These are phyloP conservation scores for Zoysia pacifica DNA, from an alignment of 176 grass and related monocot genomes.

Conservation along the genomic window DNA sequence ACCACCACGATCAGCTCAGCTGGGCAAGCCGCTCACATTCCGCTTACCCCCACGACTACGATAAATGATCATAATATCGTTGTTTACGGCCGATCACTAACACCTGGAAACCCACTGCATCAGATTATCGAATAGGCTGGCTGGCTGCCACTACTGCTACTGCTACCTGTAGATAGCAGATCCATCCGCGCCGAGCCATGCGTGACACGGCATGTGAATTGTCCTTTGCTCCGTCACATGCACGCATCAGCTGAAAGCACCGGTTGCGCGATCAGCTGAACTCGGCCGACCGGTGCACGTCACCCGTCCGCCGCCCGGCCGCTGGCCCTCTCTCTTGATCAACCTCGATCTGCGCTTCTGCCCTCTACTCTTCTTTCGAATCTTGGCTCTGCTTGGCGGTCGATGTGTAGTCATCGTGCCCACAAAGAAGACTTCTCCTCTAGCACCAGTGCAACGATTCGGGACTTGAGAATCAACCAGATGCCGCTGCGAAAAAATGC, in stretches of 20 bases:
- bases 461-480: neutral
- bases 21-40: neutral
- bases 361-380: neutral
- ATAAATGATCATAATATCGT: neutral
- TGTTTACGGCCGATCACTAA: neutral
- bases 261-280: neutral
- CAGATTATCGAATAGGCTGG: neutral
- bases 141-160: too few species aligned
- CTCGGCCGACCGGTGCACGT: neutral
- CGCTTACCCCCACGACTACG: neutral
- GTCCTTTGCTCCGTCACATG: slow-evolving; percentile 35
- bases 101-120: neutral
- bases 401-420: slow-evolving; percentile 23
- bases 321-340: neutral
- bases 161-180: too few species aligned
- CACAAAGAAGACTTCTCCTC: neutral
- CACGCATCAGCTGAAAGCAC: neutral
- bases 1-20: neutral
- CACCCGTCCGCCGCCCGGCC: neutral
- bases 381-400: neutral
- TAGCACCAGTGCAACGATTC: too few species aligned
- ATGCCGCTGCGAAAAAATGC: neutral
- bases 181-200: neutral
- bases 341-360: slow-evolving; percentile 22
- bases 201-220: slow-evolving; percentile 33